These are phyloP conservation scores for Pyricularia sp. DNA, from an alignment of 2,329 filamentous ascomycete genomes.

Conservation along the genomic window DNA sequence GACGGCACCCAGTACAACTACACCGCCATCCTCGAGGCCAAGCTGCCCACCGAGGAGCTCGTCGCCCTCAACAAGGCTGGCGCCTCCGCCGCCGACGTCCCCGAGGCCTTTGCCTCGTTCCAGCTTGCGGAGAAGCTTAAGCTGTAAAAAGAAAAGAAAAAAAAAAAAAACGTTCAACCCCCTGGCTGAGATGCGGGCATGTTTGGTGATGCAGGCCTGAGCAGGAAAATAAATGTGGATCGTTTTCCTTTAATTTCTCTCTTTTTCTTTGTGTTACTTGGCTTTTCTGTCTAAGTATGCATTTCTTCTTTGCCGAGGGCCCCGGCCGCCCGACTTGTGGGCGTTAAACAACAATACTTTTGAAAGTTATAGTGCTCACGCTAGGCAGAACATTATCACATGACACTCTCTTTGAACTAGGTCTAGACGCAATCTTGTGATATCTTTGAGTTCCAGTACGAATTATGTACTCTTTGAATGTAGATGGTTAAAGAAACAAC, in stretches of 20 bases:
- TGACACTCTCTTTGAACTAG: neutral
- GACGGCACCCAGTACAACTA: slow-evolving; percentile 6
- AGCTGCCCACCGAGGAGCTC: neutral
- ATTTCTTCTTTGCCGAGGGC: neutral
- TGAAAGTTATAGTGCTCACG: neutral
- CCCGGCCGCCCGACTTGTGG: neutral
- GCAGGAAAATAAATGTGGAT: neutral
- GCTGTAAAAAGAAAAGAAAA: no score
- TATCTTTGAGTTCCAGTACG: neutral
- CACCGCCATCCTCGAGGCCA: neutral
- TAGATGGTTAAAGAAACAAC: neutral
- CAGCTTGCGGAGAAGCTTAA: neutral
- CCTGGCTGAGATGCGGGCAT: neutral
- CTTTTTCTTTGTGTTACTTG: neutral
- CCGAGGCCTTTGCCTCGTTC: neutral
- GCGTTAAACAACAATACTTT: neutral
- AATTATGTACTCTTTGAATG: neutral
- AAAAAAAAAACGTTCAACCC: no score
- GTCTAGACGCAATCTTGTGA: neutral
- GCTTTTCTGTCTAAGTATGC: neutral
- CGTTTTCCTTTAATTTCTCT: neutral
- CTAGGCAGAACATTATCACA: neutral
- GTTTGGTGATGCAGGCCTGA: neutral
- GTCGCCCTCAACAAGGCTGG: neutral
- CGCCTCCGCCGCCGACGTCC: neutral